Conservation (phyloP, 2,329 filamentous ascomycete genomes). For the Venturia nashicola region DNA sequence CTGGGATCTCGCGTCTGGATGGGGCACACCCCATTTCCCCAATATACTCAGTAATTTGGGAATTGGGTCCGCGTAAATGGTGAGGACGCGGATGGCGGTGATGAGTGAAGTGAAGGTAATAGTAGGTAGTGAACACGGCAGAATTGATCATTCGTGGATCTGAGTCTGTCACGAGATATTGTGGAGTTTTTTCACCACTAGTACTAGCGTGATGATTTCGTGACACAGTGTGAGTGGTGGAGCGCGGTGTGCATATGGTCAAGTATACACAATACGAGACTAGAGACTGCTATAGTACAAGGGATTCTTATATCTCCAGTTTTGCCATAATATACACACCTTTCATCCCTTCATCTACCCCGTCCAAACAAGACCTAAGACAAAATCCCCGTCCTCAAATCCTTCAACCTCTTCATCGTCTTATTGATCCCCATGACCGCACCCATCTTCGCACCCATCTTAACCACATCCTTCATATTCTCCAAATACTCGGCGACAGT, state of each 20-base stretch:
- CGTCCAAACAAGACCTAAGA: not conserved
- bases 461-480: not conserved
- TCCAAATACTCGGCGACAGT: not conserved
- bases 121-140: constrained; percentile 19
- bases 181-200: not conserved
- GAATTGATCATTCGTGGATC: constrained; percentile 18
- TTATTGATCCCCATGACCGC: not conserved
- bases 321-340: not conserved
- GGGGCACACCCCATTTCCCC: constrained; percentile 28
- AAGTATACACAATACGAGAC: too few relatives aligned
- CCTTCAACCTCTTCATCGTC: constrained; percentile 2
- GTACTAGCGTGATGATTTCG: too few relatives aligned
- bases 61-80: too few relatives aligned
- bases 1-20: constrained; percentile 38
- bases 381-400: not conserved
- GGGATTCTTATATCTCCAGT: too few relatives aligned
- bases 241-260: too few relatives aligned
- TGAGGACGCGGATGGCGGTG: too few relatives aligned
- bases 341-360: not conserved
- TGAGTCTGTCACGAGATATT: constrained; percentile 23
- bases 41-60: too few relatives aligned
- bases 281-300: too few relatives aligned
- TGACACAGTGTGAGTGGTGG: too few relatives aligned
- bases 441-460: not conserved
- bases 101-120: constrained; percentile 5